Evolutionary conservation across 108 stramenopile genomes (phyloP), one percentile per base, ranked within the genome.

Genomic region (Cyclotella sp.): DNA sequence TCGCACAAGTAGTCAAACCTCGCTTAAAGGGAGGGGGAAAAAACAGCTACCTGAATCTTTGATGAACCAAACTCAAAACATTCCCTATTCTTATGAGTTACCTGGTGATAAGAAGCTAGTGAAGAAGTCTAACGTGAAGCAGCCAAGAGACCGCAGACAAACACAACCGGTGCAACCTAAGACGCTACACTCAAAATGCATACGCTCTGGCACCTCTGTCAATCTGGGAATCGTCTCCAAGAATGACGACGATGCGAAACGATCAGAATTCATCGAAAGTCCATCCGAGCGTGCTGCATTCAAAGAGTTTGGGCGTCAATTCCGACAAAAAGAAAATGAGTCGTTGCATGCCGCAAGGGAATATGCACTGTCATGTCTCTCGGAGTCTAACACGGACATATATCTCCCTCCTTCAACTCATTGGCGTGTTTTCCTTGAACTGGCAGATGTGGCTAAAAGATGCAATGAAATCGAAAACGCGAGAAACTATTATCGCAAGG

Each of bases 401-500:
- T 79, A 62, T 54, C 74, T 92, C 11, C 92, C 92, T 12, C 77
- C 77, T 45, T 68, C 79, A 0, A 81, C 85, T 11, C 94, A 95
- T 60, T 95, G 92, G 90, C 78, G 90, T 30, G 85, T 95, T 15
- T 89, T 88, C 68, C 73, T 95, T 13, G 94, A 95, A 63, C 80
- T 95, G 30, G 94, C 94, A 4, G 94, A 95, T 51, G 58, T 95
- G 21, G 88, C 90, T 14, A 95, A 91, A 69, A 84, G 94, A 30
- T 88, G 87, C 1, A 93, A 93, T 67, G 62, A 80, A 30, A 88
- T 86, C 58, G 84, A 84, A 9, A 88, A 90, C 49, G 96, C 97
- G 0, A 72, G 97, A 58, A 59, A 81, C 58, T 86, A 94, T 45
- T 97, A 95, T 68, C 85, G 89, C 27, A 77, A 88, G 72, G 97